Conservation (phyloP, 1,284 basidiomycete genomes). For the Xerocomus amazonicus region DNA sequence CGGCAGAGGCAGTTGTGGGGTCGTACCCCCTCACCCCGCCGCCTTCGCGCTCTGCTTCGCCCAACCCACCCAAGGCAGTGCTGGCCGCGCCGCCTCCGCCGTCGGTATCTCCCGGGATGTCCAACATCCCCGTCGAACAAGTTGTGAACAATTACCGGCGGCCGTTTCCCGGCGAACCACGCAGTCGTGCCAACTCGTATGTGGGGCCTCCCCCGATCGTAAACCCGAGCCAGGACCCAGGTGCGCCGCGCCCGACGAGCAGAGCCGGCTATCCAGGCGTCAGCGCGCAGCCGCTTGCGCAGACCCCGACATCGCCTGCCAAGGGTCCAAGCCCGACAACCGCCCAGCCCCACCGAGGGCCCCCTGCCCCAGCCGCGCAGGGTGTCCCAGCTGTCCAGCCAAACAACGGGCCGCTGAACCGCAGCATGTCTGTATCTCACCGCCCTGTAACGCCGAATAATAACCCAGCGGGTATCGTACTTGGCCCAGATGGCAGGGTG, state of each 20-base stretch:
- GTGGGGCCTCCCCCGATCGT: constrained; percentile 31
- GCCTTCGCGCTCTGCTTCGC: constrained; percentile 70
- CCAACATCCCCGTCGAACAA: constrained; percentile 62
- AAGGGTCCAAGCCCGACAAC: constrained; percentile 16
- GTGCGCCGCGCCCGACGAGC: constrained; percentile 46
- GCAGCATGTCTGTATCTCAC: constrained; percentile 17
- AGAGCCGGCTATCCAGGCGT: constrained; percentile 75
- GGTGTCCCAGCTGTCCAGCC: constrained; percentile 13
- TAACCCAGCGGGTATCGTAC: constrained; percentile 26
- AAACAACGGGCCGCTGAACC: constrained; percentile 8
- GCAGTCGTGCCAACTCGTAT: constrained; percentile 48
- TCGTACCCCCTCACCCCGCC: constrained; percentile 48
- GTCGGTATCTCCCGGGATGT: constrained; percentile 34
- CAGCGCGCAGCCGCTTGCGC: constrained; percentile 56
- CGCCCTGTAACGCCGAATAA: constrained; percentile 27
- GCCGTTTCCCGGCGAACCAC: constrained; percentile 79
- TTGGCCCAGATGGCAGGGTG: constrained; percentile 32
- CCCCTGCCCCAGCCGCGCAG: constrained; percentile 23
- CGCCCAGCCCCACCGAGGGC: constrained; percentile 19
- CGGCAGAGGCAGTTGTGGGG: constrained; percentile 76
- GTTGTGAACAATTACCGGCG: constrained; percentile 79
- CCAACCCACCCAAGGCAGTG: constrained; percentile 64
- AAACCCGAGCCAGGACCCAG: constrained; percentile 36
- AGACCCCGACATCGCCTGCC: constrained; percentile 17
- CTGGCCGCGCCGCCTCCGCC: constrained; percentile 64